A percentile compares a stretch with the other conserved stretches of the same genome.
Evolutionary conservation across 2,329 filamentous ascomycete genomes (phyloP).

Genomic region (Chaetomium strumarium): DNA sequence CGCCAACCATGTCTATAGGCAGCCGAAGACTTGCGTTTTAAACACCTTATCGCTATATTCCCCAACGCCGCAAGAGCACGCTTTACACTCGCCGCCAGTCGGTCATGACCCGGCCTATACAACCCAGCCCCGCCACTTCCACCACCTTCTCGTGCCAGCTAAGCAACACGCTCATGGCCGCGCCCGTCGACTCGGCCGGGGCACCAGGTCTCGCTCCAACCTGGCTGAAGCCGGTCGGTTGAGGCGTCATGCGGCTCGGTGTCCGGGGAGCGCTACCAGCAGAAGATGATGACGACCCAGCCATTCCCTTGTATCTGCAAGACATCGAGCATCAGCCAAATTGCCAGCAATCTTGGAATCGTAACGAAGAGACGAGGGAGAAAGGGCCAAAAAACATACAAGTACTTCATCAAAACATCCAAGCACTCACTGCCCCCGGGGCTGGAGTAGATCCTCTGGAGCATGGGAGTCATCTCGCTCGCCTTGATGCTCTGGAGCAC

Average conservation of each 20-base stretch:
- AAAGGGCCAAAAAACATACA: conserved; percentile 58
- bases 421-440: conserved; percentile 77
- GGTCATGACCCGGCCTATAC: conserved; percentile 91
- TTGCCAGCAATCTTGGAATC: not conserved
- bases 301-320: conserved; percentile 84
- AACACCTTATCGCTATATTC: not conserved
- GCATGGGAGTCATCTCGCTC: conserved; percentile 85
- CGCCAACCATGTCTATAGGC: conserved; percentile 5
- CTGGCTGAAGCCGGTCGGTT: conserved; percentile 85
- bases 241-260: conserved; percentile 55
- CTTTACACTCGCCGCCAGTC: conserved; percentile 82
- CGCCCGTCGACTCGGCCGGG: conserved; percentile 63
- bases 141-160: conserved; percentile 99
- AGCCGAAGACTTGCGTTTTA: not conserved
- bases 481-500: conserved; percentile 95
- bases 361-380: not conserved
- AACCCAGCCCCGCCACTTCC: conserved; percentile 84
- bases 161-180: conserved; percentile 91
- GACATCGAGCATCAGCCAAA: conserved; percentile 5
- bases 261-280: conserved; percentile 41
- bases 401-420: conserved; percentile 96
- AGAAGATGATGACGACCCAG: conserved; percentile 35
- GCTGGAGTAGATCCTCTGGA: conserved; percentile 72
- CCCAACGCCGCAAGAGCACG: conserved; percentile 2
- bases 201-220: conserved; percentile 51